Percentiles rank a stretch among this genome's conserved stretches.
phyloP scores from a whole-genome alignment of 2,329 filamentous ascomycete species.

The Ophiosphaerella korrae region DNA sequence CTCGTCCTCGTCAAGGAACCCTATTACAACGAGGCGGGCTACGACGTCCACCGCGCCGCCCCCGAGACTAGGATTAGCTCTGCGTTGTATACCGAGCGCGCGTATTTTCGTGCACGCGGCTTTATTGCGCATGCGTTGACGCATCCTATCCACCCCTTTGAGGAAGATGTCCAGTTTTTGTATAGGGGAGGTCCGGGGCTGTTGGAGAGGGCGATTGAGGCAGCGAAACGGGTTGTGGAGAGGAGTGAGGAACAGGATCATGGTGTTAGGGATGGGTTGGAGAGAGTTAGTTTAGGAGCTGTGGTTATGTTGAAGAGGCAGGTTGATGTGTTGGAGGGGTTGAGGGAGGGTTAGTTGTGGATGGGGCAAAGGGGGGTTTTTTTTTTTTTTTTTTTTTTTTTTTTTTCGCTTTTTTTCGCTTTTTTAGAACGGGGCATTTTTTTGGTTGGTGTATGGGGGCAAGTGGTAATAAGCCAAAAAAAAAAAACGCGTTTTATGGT shows the following conservation, averaged over 20 bases:
- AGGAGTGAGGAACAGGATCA: constrained; percentile 40
- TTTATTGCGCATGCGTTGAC: constrained; percentile 58
- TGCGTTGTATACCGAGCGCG: constrained; percentile 59
- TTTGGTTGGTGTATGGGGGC: too few species aligned
- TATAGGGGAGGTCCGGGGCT: constrained; percentile 52
- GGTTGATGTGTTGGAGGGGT: constrained; percentile 44
- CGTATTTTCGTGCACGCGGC: constrained; percentile 57
- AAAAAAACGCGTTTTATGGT: too few species aligned
- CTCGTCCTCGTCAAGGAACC: constrained; percentile 64
- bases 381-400: too few species aligned
- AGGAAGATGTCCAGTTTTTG: constrained; percentile 59
- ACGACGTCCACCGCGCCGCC: constrained; percentile 57
- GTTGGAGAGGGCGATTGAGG: constrained; percentile 52
- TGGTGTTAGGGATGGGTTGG: constrained; percentile 51
- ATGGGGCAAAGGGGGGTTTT: not conserved
- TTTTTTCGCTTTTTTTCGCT: too few species aligned
- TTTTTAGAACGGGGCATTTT: too few species aligned
- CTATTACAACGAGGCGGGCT: constrained; percentile 69
- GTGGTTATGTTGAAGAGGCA: constrained; percentile 50
- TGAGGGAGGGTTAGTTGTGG: constrained; percentile 5
- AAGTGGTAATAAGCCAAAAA: too few species aligned
- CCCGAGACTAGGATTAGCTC: constrained; percentile 54
- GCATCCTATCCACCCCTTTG: constrained; percentile 52
- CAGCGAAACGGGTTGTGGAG: constrained; percentile 49
- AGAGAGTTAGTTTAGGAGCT: constrained; percentile 55